Evolutionary conservation across 352 stramenopile species (phyloP), one percentile per base, ranked within the genome.

Genomic region (Elongisporangium senticosum): DNA sequence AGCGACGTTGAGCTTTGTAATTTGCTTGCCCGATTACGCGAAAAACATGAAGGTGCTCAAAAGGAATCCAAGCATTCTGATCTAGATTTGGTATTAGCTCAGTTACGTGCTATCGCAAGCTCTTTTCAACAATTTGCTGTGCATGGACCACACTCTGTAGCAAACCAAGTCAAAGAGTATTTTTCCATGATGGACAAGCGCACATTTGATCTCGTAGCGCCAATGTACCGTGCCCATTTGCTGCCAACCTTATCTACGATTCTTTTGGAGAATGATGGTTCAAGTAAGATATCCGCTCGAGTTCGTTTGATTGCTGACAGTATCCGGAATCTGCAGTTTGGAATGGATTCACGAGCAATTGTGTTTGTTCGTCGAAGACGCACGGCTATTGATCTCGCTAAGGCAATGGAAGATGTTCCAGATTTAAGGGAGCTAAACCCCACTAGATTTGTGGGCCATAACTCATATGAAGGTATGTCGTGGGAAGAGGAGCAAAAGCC

Each of bases 401-500:
- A 79, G 53, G 73, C 75, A 1, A 89, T 91, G 77, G 78, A 79
- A 52, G 61, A 67, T n/a, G 51, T 91, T 14, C 70, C 82, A 6
- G 56, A 74, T 20, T 53, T 93, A 15, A 62, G 68, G 7, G 62
- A 69, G 21, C 58, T 93, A 1, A 93, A 89, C 49, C 83, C 83
- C 10, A 91, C 83, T 11, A 68, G 67, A 11, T 91, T 93, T 64
- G 77, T 93, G 22, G 83, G 83, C 3, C 83, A 93, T 55, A 90
- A 89, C 50, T 88, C 77, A 1, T 93, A 80, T 53, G 79, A 91
- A 63, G 81, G 83, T 10, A 93, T 93, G 83, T 81, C 66, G 2
- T 91, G 81, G 79, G 79, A 93, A 60, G 68, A 88, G 13, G 81
- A 93, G 62, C 83, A 93, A 26, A 76, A 81, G 19, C 81, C 79